Conservation (phyloP, 2,329 filamentous ascomycete genomes). For the Aspergillus sp. region DNA sequence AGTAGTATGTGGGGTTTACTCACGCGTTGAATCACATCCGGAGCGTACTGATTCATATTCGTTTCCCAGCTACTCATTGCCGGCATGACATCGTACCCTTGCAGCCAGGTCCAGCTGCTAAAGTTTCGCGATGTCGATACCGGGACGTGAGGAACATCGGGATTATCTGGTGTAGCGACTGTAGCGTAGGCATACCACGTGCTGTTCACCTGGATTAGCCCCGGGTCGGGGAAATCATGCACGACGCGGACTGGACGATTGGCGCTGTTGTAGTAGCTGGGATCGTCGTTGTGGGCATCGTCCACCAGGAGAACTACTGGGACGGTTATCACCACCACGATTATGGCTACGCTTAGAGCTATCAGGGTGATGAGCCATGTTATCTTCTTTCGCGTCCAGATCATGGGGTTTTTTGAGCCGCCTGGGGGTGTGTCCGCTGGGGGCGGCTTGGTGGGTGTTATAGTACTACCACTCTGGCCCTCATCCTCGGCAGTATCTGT, state of each 20-base stretch:
- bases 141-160: slow-evolving; percentile 48
- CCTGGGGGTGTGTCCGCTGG: not conserved
- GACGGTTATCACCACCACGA: slow-evolving; percentile 21
- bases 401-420: not conserved
- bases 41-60: slow-evolving; percentile 59
- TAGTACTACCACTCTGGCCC: not conserved
- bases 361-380: not conserved
- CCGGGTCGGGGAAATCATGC: slow-evolving; percentile 35
- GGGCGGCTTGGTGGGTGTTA: not conserved
- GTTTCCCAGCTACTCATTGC: slow-evolving; percentile 54
- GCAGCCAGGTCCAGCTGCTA: slow-evolving; percentile 47
- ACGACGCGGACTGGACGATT: slow-evolving; percentile 25
- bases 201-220: slow-evolving; percentile 31
- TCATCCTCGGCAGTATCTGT: not conserved
- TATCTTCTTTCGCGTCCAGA: slow-evolving; percentile 16
- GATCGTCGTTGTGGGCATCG: slow-evolving; percentile 12
- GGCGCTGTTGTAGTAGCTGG: slow-evolving; percentile 20
- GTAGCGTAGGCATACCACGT: slow-evolving; percentile 40
- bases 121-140: slow-evolving; percentile 54
- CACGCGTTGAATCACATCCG: slow-evolving; percentile 56
- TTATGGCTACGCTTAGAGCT: not conserved
- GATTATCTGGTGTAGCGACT: slow-evolving; percentile 22
- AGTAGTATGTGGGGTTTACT: slow-evolving; percentile 9
- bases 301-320: slow-evolving; percentile 20
- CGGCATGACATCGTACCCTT: slow-evolving; percentile 55